Conservation (phyloP, 345 rosid species). For the Syzygium oleosum region DNA sequence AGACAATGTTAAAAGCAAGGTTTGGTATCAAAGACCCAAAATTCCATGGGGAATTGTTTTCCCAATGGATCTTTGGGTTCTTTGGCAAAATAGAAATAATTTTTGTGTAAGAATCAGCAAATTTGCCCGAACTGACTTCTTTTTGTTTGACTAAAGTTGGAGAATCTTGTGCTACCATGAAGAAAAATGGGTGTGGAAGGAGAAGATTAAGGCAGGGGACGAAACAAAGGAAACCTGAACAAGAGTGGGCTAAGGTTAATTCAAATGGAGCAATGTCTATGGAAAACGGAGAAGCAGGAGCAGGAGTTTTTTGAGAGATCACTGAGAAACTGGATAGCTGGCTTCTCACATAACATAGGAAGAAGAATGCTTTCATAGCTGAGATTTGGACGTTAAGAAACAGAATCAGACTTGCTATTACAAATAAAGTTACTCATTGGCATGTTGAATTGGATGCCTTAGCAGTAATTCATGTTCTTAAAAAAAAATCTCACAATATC, state of each 20-base stretch:
- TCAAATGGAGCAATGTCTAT: background rate
- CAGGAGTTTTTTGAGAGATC: background rate
- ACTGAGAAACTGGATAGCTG: background rate
- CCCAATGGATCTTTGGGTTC: background rate
- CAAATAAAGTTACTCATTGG: background rate
- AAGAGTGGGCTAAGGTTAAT: background rate
- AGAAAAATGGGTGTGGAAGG: background rate
- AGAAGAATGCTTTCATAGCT: background rate
- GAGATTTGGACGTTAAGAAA: background rate
- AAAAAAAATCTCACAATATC: background rate
- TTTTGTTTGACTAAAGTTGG: background rate
- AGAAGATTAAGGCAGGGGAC: background rate
- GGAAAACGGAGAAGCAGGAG: background rate
- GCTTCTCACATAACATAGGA: background rate
- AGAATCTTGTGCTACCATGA: background rate
- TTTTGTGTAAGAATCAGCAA: background rate
- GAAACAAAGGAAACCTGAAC: background rate
- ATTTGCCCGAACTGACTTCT: background rate
- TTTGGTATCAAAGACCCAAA: background rate
- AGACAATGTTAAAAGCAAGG: background rate
- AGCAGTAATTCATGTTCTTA: background rate
- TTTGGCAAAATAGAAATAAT: background rate
- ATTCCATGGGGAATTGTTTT: background rate
- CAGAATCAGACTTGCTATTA: background rate
- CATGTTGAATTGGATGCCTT: background rate